Conservation (phyloP, 495 filamentous ascomycete genomes). For the Ascodesmis nigricans region DNA sequence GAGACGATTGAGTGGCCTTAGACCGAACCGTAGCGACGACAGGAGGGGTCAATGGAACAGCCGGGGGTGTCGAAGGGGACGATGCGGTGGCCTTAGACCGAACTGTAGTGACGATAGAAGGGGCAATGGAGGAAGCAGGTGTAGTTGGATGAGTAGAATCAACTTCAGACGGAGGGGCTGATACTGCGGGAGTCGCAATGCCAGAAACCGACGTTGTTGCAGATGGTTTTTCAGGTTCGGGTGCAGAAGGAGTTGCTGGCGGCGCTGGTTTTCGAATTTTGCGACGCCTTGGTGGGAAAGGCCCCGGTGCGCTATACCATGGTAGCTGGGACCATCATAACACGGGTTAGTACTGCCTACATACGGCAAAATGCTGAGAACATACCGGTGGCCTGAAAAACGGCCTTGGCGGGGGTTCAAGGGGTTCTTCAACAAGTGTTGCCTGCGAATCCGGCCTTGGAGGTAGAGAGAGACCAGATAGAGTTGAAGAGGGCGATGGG, state of each 20-base stretch:
- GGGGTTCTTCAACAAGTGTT: neutral
- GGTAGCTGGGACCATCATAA: slow-evolving; percentile 12
- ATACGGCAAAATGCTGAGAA: neutral
- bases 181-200: slow-evolving; percentile 9
- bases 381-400: slow-evolving; percentile 2
- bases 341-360: slow-evolving; percentile 1
- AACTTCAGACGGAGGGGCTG: slow-evolving; percentile 12
- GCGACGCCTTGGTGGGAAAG: slow-evolving; percentile 13
- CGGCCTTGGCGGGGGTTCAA: too few species aligned
- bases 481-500: slow-evolving; percentile 3
- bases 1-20: neutral
- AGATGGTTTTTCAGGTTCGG: slow-evolving; percentile 1
- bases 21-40: neutral
- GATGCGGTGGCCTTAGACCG: slow-evolving; percentile 10
- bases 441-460: neutral
- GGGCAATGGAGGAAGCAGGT: slow-evolving; percentile 11
- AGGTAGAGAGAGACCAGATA: slow-evolving; percentile 1
- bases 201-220: slow-evolving; percentile 1
- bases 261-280: slow-evolving; percentile 10
- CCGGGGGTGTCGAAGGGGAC: slow-evolving; percentile 9
- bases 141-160: slow-evolving; percentile 11
- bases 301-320: slow-evolving; percentile 17
- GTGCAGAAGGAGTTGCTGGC: neutral
- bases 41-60: slow-evolving; percentile 2
- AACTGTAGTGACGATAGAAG: slow-evolving; percentile 9